Evolutionary conservation across 1,284 basidiomycete species (phyloP), one percentile per base, ranked within the genome.

Genomic region (Paramarasmius palmivorus): DNA sequence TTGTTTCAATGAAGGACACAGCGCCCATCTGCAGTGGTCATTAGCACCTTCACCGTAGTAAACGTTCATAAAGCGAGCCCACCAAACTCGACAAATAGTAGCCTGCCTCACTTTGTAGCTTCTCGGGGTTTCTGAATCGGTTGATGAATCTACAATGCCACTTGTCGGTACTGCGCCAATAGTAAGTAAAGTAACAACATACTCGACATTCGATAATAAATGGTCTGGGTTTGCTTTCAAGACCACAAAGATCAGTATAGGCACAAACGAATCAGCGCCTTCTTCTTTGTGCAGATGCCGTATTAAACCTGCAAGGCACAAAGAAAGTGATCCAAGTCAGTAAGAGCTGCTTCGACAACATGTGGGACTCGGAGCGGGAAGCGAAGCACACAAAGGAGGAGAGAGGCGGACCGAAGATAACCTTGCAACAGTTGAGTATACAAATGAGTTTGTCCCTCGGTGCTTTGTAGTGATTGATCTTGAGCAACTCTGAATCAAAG

Each of bases 391-490:
- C 52, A 51, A n/a, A 54, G 50, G 39, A 35, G 36, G 39, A 35
- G 36, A 57, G 41, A 56, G 40, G 67, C 86, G 59, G 62, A 93
- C 96, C 96, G 68, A 98, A 99, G 65, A 99, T 98, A 72, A 99
- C 95, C 77, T 99, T 99, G 85, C 95, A 99, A 73, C 88, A 93
- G 67, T 99, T 99, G 46, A 99, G 76, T 45, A 99, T 91, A 73
- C 97, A 99, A 57, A 99, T 99, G 57, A 98, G 78, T 74, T 99
- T 99, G 73, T 99, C 96, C 44, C 96, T 80, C 9, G 96, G 96
- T 19, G 96, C 96, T 70, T 98, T 98, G 78, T 98, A 99, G 68
- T 98, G 94, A 67, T 98, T 98, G 62, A 99, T 91, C 79, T 98
- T 99, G 64, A 94, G 72, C 44, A 99, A 76, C 70, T 98, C 95